These are phyloP conservation scores for Eucalyptus cloeziana DNA, from an alignment of 345 rosid genomes.

Conservation along the genomic window DNA sequence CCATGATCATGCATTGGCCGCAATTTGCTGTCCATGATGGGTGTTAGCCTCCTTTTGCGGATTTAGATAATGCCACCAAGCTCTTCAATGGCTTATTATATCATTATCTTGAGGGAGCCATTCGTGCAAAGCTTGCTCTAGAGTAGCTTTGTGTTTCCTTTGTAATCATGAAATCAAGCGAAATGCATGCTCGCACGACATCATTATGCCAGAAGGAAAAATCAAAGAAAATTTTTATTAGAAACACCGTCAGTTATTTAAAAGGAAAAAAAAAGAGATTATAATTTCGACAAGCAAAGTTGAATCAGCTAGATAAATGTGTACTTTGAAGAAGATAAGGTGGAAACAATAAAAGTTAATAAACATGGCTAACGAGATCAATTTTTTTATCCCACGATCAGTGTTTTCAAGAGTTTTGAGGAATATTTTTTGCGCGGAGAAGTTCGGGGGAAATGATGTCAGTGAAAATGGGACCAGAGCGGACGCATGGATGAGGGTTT, in stretches of 20 bases:
- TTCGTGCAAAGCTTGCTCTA: neutral
- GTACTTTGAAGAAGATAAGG: neutral
- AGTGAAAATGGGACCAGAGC: neutral
- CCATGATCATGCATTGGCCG: neutral
- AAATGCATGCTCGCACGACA: neutral
- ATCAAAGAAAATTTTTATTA: neutral
- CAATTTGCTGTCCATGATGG: neutral
- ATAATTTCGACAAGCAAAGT: neutral
- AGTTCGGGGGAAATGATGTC: neutral
- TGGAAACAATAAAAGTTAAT: neutral
- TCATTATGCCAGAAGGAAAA: neutral
- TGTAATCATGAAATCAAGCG: neutral
- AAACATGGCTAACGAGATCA: neutral
- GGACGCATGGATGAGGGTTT: slow-evolving; percentile 27
- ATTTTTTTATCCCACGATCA: neutral
- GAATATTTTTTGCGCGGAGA: neutral
- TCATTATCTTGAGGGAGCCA: neutral
- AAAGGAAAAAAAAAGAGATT: too few species aligned
- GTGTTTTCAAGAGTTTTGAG: neutral
- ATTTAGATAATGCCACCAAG: neutral
- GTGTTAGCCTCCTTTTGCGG: neutral
- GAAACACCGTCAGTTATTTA: neutral
- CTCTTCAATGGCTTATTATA: neutral
- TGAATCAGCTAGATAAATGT: neutral
- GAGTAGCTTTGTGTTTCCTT: neutral